These are phyloP conservation scores for Candida ulmi DNA, from an alignment of 805 yeast species.

Conservation along the genomic window DNA sequence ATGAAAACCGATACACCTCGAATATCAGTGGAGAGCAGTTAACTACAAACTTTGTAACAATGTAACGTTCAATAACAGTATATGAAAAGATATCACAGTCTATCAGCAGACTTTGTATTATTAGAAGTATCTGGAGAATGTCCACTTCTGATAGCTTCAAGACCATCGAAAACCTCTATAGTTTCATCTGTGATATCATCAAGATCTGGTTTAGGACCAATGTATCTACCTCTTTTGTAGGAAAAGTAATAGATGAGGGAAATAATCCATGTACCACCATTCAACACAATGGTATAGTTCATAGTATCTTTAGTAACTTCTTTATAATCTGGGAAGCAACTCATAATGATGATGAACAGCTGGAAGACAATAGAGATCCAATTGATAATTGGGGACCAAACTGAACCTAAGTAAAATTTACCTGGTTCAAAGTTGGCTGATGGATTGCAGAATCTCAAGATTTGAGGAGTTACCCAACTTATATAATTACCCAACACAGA, in stretches of 20 bases:
- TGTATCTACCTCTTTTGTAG: slow-evolving; percentile 47
- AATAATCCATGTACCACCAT: slow-evolving; percentile 54
- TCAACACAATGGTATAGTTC: slow-evolving; percentile 71
- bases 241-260: slow-evolving; percentile 46
- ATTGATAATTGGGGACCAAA: slow-evolving; percentile 39
- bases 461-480: slow-evolving; percentile 36
- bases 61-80: no score
- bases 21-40: no score
- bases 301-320: slow-evolving; percentile 37
- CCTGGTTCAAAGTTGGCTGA: slow-evolving; percentile 55
- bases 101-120: no score
- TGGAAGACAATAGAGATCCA: slow-evolving; percentile 46
- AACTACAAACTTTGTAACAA: no score
- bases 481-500: slow-evolving; percentile 37
- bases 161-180: neutral
- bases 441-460: slow-evolving; percentile 37
- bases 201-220: slow-evolving; percentile 46
- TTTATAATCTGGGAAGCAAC: slow-evolving; percentile 53
- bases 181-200: slow-evolving; percentile 20
- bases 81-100: no score
- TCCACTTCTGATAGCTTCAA: neutral
- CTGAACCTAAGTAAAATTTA: slow-evolving; percentile 54
- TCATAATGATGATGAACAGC: slow-evolving; percentile 45
- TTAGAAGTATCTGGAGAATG: neutral
- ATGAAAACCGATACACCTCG: no score